Base-by-base conservation (phyloP, 495 filamentous ascomycete genomes). In the Oleoguttula mirabilis region DNA sequence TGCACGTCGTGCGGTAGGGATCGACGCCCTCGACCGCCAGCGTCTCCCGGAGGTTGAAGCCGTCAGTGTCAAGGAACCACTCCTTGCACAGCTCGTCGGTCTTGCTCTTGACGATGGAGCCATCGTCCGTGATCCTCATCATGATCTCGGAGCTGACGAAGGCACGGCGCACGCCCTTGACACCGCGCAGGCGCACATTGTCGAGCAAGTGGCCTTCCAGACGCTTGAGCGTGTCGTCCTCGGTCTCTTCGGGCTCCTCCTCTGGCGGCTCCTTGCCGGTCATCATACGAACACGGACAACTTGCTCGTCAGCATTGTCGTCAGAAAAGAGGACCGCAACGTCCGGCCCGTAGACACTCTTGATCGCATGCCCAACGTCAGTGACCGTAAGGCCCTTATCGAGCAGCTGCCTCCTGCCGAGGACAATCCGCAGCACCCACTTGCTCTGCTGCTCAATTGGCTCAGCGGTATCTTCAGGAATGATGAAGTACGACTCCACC, bases 321-420 rank as follows among this genome's bases (percentile, higher is more conserved):
- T 99, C 90, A 60, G 84, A 92, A 70, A 94, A 95, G 32, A 99
- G 85, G 30, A 98, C 78, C 10, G 86, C 86, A 44, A 94, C 67
- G 61, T 95, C 86, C 34, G 73, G 75, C n/a, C 74, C 73, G 55
- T 92, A 96, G 21, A 80, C 77, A 40, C 84, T 75, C 62, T 92
- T 92, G 63, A 98, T 84, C 58, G 75, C 77, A 23, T 70, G 59
- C n/a, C 85, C 90, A 49, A 99, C 90, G 52, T 95, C 88, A 48
- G 93, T 81, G 32, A 96, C 84, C 1, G 76, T 80, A 43, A 99
- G 69, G 21, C 79, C 82, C 66, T 96, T 99, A 58, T 99, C 90
- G 15, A 99, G 75, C 62, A 99, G 73, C 65, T 88, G 87, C 39
- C 87, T 81, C 25, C 90, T 79, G 53, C 87, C 85, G 33, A 99